Percentiles rank a stretch among this genome's conserved stretches.
Conservation (phyloP, 768 basidiomycete species). For the Rhodotorula kratochvilovae region DNA sequence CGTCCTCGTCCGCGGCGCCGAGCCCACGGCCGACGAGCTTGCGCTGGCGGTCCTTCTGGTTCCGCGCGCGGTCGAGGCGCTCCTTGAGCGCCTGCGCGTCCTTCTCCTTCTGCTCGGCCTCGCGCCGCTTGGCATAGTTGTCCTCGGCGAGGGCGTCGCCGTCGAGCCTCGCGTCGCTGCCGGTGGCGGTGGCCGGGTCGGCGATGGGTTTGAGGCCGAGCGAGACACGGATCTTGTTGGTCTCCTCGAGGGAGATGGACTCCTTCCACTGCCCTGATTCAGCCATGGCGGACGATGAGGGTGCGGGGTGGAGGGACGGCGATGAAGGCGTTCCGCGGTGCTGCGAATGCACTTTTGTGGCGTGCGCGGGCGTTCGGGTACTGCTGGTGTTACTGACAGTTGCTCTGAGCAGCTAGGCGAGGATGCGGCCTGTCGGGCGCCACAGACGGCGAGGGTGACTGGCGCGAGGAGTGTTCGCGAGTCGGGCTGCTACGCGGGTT, state of each 20-base stretch:
- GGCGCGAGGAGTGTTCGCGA: too few species aligned
- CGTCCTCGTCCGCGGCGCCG: slow-evolving; percentile 67
- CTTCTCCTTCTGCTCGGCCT: slow-evolving; percentile 64
- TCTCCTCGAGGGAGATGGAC: slow-evolving; percentile 80
- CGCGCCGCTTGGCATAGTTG: slow-evolving; percentile 72
- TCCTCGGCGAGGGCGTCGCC: slow-evolving; percentile 74
- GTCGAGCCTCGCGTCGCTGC: slow-evolving; percentile 37
- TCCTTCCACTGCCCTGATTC: slow-evolving; percentile 58
- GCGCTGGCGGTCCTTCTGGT: slow-evolving; percentile 84
- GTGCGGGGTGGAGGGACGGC: neutral
- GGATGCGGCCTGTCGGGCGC: too few species aligned
- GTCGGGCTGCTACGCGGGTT: too few species aligned
- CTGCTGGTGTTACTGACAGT: too few species aligned
- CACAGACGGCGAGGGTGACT: too few species aligned
- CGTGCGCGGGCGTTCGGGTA: too few species aligned
- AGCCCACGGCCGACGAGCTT: slow-evolving; percentile 89
- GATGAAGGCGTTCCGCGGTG: neutral
- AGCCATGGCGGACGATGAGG: neutral
- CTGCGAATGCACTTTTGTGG: neutral
- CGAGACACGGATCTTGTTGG: slow-evolving; percentile 89
- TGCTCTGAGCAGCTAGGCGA: too few species aligned
- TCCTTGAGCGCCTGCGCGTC: slow-evolving; percentile 71
- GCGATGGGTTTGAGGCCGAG: slow-evolving; percentile 90
- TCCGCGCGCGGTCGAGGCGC: slow-evolving; percentile 83
- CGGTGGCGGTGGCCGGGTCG: slow-evolving; percentile 56